Conservation (phyloP, 495 filamentous ascomycete species). For the Lasiosphaeriaceae sp. region DNA sequence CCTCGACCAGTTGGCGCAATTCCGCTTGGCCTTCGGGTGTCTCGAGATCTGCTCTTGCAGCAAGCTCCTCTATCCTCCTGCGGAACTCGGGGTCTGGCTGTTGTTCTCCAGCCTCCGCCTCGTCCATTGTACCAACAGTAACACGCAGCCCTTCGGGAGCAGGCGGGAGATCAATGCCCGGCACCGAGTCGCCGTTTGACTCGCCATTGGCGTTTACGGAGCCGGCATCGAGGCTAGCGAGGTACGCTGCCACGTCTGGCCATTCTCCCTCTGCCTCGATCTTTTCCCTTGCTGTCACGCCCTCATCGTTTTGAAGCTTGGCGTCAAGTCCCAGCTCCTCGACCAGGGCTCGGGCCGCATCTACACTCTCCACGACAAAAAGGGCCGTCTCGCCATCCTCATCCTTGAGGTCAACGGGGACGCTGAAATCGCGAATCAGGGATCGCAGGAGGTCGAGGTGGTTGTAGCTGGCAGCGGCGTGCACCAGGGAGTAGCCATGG, state of each 20-base stretch:
- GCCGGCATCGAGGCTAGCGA: conserved; percentile 47
- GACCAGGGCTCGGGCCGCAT: conserved; percentile 69
- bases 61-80: conserved; percentile 71
- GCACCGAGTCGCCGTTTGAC: conserved; percentile 11
- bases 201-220: conserved; percentile 26
- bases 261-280: conserved; percentile 69
- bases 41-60: conserved; percentile 67
- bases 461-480: conserved; percentile 89
- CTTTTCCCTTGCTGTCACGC: conserved; percentile 65
- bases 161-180: conserved; percentile 35
- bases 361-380: conserved; percentile 75
- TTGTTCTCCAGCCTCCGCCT: conserved; percentile 52
- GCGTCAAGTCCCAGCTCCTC: conserved; percentile 75
- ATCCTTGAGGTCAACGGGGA: conserved; percentile 74
- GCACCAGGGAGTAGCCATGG: conserved; percentile 85
- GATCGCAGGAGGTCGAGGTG: conserved; percentile 74
- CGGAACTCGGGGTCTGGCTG: conserved; percentile 68
- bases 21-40: conserved; percentile 65
- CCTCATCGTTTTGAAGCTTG: conserved; percentile 58
- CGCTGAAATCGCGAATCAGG: conserved; percentile 72
- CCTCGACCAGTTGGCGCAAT: conserved; percentile 64
- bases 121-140: conserved; percentile 62
- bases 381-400: conserved; percentile 89
- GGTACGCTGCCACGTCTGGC: conserved; percentile 63
- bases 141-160: conserved; percentile 64